phyloP scores from a whole-genome alignment of 176 grass and related monocot species.

The Canna indica region DNA sequence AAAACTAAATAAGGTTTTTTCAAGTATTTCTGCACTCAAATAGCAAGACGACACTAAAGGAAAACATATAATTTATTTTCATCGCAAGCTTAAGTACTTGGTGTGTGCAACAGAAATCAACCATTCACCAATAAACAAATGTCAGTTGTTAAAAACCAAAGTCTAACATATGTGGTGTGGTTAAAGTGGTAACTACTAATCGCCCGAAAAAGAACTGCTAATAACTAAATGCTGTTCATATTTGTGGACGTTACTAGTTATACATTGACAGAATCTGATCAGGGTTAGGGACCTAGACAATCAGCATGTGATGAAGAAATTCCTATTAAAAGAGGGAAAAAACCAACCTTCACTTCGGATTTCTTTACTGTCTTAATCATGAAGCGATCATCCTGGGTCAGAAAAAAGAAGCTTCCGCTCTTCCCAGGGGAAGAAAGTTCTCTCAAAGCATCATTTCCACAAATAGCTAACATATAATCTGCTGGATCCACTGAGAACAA shows the following conservation, averaged over 20 bases:
- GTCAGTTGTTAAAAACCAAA: neutral
- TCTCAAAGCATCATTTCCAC: slow-evolving; percentile 48
- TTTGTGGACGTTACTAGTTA: too few relatives aligned
- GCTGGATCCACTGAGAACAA: slow-evolving; percentile 75
- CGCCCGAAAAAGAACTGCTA: too few relatives aligned
- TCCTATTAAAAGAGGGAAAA: neutral
- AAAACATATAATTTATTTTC: neutral
- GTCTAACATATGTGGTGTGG: too few relatives aligned
- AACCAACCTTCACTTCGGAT: neutral
- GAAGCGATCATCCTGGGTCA: slow-evolving; percentile 72
- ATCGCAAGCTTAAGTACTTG: neutral
- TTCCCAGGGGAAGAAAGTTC: slow-evolving; percentile 73
- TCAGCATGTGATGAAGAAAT: neutral
- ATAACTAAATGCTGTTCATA: too few relatives aligned
- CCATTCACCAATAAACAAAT: neutral
- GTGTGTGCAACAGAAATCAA: neutral
- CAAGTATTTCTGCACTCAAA: neutral
- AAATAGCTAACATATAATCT: slow-evolving; percentile 87
- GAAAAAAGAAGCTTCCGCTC: slow-evolving; percentile 73
- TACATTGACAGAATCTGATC: too few relatives aligned
- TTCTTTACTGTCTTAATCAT: slow-evolving; percentile 76
- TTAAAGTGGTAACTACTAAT: too few relatives aligned
- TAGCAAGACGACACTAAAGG: neutral
- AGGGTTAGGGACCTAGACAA: neutral
- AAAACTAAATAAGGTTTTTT: neutral